A percentile compares a stretch with the other conserved stretches of the same genome.
phyloP scores from a whole-genome alignment of 106 monocot genomes.

The Agapanthus africanus region DNA sequence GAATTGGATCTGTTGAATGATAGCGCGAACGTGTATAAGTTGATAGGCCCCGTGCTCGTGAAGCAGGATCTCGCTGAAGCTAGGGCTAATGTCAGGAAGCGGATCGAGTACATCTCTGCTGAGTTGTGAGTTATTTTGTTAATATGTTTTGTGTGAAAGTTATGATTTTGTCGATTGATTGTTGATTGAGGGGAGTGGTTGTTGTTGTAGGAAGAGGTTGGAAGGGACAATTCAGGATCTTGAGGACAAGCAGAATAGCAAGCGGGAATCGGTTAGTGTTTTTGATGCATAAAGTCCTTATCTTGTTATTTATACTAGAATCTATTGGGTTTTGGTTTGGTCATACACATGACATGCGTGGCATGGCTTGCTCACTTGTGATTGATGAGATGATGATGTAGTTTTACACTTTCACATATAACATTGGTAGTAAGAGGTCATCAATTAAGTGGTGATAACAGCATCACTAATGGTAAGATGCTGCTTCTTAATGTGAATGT shows the following conservation, averaged over 20 bases:
- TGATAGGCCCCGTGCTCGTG: slow-evolving; percentile 90
- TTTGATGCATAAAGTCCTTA: not conserved
- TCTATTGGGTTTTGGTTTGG: not conserved
- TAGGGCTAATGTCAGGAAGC: slow-evolving; percentile 74
- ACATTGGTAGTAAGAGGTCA: not conserved
- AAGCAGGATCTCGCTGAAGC: slow-evolving; percentile 98
- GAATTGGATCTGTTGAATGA: slow-evolving; percentile 73
- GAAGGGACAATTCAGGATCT: slow-evolving; percentile 63
- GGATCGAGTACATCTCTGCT: slow-evolving; percentile 87
- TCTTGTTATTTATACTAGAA: too few species aligned
- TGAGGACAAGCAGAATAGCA: slow-evolving; percentile 78
- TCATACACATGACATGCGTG: not conserved
- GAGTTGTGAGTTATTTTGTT: slow-evolving; percentile 64
- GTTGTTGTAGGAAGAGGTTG: slow-evolving; percentile 56
- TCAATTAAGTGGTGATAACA: not conserved
- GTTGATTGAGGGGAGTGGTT: not conserved
- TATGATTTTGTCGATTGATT: slow-evolving; percentile 5
- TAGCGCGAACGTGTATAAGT: slow-evolving; percentile 75
- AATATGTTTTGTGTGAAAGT: not conserved
- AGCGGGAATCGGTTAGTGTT: slow-evolving; percentile 61
- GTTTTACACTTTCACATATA: too few species aligned
- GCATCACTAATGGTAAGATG: not conserved
- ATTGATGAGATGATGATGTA: not conserved
- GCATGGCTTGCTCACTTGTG: not conserved
- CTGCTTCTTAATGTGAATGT: not conserved